phyloP scores from a whole-genome alignment of 345 rosid genomes.

The Fremontodendron californicum region DNA sequence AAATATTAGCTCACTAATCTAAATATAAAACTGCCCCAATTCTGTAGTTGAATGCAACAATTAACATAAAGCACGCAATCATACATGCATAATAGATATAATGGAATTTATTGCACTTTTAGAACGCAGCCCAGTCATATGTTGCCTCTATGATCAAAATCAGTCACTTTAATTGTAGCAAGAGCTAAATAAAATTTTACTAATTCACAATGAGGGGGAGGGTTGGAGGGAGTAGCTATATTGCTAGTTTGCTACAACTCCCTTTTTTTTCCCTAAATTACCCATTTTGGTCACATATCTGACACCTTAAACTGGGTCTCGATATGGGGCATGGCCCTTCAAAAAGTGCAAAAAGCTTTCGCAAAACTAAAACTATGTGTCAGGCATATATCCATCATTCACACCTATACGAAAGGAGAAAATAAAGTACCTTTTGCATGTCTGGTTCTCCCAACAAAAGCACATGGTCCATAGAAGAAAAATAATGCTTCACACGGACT shows the following conservation, averaged over 20 bases:
- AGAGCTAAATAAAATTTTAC: not conserved
- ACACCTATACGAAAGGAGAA: not conserved
- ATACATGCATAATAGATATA: not conserved
- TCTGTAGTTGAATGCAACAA: not conserved
- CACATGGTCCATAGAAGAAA: not conserved
- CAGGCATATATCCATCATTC: not conserved
- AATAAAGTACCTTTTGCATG: not conserved
- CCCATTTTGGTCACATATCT: not conserved
- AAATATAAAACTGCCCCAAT: not conserved
- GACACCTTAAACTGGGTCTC: not conserved
- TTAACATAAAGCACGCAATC: not conserved
- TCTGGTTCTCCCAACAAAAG: not conserved
- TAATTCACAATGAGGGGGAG: not conserved
- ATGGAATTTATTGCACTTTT: not conserved
- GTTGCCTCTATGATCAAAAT: not conserved
- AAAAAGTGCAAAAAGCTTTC: not conserved
- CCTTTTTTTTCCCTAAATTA: not conserved
- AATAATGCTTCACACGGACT: not conserved
- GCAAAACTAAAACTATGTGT: not conserved
- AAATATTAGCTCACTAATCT: not conserved
- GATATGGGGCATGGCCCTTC: not conserved
- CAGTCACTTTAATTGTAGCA: not conserved
- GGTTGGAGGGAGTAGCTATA: not conserved
- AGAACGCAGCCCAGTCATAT: not conserved
- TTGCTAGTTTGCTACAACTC: not conserved